phyloP scores from a whole-genome alignment of 1,284 basidiomycete species.

The Fomitiporia mediterranea region DNA sequence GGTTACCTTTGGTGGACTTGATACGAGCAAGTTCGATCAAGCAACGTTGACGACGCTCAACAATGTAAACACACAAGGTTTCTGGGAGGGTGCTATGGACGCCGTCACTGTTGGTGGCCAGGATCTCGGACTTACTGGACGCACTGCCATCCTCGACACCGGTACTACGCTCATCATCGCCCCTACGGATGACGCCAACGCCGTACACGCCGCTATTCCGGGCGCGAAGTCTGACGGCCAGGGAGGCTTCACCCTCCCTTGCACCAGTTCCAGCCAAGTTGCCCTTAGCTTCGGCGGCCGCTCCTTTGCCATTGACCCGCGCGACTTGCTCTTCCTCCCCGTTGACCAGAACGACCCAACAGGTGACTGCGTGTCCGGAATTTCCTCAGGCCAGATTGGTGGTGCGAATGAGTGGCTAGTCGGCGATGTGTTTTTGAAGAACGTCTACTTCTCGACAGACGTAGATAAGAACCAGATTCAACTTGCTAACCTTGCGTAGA shows the following conservation, averaged over 20 bases:
- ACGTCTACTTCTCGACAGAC: conserved; percentile 75
- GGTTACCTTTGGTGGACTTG: conserved; percentile 78
- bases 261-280: conserved; percentile 60
- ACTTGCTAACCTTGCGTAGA: conserved; percentile 52
- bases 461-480: conserved; percentile 63
- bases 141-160: conserved; percentile 76
- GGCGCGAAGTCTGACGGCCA: conserved; percentile 59
- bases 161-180: conserved; percentile 69
- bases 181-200: conserved; percentile 53
- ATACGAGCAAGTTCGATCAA: conserved; percentile 61
- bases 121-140: conserved; percentile 48
- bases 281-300: conserved; percentile 65
- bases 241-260: conserved; percentile 75
- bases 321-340: conserved; percentile 70
- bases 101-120: conserved; percentile 53
- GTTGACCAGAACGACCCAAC: conserved; percentile 53
- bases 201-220: conserved; percentile 54
- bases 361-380: conserved; percentile 72
- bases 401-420: conserved; percentile 71
- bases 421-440: conserved; percentile 74
- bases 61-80: conserved; percentile 62
- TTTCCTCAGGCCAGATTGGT: conserved; percentile 61
- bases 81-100: conserved; percentile 73
- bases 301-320: conserved; percentile 59
- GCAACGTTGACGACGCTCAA: conserved; percentile 49